Conservation (phyloP, 805 yeast genomes). For the Pichia manshurica region DNA sequence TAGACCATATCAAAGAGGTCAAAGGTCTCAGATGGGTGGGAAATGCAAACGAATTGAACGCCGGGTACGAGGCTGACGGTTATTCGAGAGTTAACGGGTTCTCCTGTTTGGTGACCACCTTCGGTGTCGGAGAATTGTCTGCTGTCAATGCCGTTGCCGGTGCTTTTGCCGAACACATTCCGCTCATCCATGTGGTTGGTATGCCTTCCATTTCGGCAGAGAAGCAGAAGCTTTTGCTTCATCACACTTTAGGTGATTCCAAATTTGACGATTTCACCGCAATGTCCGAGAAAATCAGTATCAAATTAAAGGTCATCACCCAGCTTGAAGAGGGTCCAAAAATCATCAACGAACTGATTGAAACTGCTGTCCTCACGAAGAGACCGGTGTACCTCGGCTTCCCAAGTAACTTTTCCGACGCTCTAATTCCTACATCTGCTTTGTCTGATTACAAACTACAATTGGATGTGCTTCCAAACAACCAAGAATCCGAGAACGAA, state of each 20-base stretch:
- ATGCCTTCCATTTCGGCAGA: constrained; percentile 74
- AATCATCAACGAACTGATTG: constrained; percentile 67
- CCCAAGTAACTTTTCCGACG: constrained; percentile 76
- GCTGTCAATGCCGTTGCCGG: constrained; percentile 87
- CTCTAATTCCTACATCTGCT: constrained; percentile 48
- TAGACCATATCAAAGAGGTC: constrained; percentile 70
- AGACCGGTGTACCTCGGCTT: constrained; percentile 80
- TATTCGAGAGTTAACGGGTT: constrained; percentile 77
- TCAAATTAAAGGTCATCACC: constrained; percentile 57
- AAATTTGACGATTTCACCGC: constrained; percentile 72
- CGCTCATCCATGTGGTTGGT: constrained; percentile 79
- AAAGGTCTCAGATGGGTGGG: constrained; percentile 84
- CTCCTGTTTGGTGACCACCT: constrained; percentile 72
- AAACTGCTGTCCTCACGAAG: constrained; percentile 64
- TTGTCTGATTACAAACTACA: constrained; percentile 50
- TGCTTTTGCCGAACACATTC: constrained; percentile 84
- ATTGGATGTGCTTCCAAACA: constrained; percentile 51
- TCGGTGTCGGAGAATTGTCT: constrained; percentile 85
- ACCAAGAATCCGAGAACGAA: constrained; percentile 56
- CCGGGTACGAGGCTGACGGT: constrained; percentile 86
- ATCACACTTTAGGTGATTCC: constrained; percentile 81
- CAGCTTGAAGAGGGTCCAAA: constrained; percentile 62
- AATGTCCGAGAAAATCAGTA: constrained; percentile 71
- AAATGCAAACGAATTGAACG: constrained; percentile 84
- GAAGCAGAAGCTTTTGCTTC: constrained; percentile 65